Conservation (phyloP, 2,329 filamentous ascomycete genomes). For the Dothidotthia symphoricarpi region DNA sequence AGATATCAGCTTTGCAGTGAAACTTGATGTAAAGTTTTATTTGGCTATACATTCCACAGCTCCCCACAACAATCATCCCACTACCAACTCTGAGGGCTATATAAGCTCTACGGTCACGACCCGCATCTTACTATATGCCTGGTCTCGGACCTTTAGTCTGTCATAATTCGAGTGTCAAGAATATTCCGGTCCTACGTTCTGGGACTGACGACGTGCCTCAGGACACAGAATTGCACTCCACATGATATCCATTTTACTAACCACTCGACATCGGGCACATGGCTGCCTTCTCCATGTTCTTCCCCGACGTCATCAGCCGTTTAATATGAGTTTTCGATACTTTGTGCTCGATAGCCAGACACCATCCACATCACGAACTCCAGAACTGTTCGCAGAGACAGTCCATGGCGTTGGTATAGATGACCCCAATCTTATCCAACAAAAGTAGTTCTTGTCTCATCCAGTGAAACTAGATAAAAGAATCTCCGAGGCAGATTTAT, state of each 20-base stretch:
- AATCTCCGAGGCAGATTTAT: conserved; percentile 21
- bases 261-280: conserved; percentile 3
- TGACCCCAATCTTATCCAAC: background rate
- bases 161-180: no score
- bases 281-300: no score
- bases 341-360: conserved; percentile 4
- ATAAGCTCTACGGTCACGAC: no score
- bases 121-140: no score
- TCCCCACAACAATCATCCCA: no score
- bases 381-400: conserved; percentile 11
- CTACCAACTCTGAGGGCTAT: no score
- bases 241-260: conserved; percentile 3
- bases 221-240: no score
- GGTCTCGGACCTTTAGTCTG: no score
- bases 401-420: conserved; percentile 7
- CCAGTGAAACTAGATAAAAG: conserved; percentile 5
- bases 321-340: conserved; percentile 5
- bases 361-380: conserved; percentile 3
- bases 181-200: no score
- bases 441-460: conserved; percentile 3
- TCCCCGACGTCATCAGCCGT: conserved; percentile 1
- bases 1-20: no score
- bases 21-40: no score
- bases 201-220: background rate
- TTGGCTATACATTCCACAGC: no score